phyloP scores from a whole-genome alignment of 2,329 filamentous ascomycete species.

The Calonectria pauciramosa region DNA sequence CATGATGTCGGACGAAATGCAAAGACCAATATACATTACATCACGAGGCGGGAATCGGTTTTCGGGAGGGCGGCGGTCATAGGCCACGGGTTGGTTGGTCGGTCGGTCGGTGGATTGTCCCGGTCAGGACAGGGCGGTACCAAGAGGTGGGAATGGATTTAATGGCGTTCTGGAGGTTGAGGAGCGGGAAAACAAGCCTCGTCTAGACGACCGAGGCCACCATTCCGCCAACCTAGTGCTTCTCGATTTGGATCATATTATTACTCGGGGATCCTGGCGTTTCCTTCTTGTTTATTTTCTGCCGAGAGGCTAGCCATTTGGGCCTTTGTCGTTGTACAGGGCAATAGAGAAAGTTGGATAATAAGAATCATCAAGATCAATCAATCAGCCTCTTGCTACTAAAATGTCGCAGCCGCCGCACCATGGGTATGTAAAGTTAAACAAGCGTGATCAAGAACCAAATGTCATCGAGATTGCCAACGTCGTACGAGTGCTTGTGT shows the following conservation, averaged over 20 bases:
- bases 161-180: slow-evolving; percentile 41
- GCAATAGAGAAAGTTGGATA: slow-evolving; percentile 25
- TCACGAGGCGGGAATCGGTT: slow-evolving; percentile 3
- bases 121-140: slow-evolving; percentile 23
- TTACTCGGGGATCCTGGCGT: slow-evolving; percentile 34
- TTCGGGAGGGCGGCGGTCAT: neutral
- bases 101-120: slow-evolving; percentile 16
- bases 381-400: neutral
- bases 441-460: slow-evolving; percentile 25
- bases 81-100: slow-evolving; percentile 20
- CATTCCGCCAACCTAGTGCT: slow-evolving; percentile 33
- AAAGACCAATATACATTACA: slow-evolving; percentile 8
- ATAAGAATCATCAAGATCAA: slow-evolving; percentile 20
- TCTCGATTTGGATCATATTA: slow-evolving; percentile 29
- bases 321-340: slow-evolving; percentile 15
- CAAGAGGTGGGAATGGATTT: slow-evolving; percentile 3
- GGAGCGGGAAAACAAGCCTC: slow-evolving; percentile 24
- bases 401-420: neutral
- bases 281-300: slow-evolving; percentile 24
- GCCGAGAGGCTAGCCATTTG: slow-evolving; percentile 15
- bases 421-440: slow-evolving; percentile 2
- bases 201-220: slow-evolving; percentile 28
- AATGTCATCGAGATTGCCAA: slow-evolving; percentile 21
- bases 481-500: slow-evolving; percentile 37
- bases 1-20: neutral